Percentiles rank a stretch among this genome's conserved stretches.
Conservation (phyloP, 805 yeast genomes). For the Kazachstania viticola region DNA sequence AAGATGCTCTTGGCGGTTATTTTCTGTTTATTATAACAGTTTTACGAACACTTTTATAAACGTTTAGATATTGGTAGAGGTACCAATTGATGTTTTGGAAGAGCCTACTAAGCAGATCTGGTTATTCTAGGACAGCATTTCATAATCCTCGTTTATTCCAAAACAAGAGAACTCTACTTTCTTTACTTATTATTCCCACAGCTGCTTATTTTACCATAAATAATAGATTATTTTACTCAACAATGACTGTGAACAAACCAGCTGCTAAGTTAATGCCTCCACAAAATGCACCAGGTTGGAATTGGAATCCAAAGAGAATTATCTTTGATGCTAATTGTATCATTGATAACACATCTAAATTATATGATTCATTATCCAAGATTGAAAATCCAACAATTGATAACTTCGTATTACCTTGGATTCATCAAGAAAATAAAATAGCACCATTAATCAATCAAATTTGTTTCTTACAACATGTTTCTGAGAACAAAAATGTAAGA, state of each 20-base stretch:
- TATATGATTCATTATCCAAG: conserved; percentile 45
- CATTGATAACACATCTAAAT: conserved; percentile 31
- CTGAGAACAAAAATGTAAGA: conserved; percentile 50
- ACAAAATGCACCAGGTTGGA: conserved; percentile 44
- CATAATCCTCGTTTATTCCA: too few species aligned
- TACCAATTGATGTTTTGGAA: too few species aligned
- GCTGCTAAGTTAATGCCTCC: conserved; percentile 9
- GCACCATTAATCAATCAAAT: conserved; percentile 38
- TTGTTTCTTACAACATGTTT: conserved; percentile 64
- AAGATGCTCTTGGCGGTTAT: too few species aligned
- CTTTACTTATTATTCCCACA: conserved; percentile 1
- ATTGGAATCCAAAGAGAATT: conserved; percentile 42
- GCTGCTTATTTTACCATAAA: not conserved
- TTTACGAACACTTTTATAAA: too few species aligned
- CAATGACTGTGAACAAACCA: conserved; percentile 1
- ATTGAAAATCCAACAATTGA: conserved; percentile 43
- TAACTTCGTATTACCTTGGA: conserved; percentile 41
- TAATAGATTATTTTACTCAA: not conserved
- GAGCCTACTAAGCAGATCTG: too few species aligned
- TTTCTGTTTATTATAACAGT: too few species aligned
- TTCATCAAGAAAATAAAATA: conserved; percentile 39
- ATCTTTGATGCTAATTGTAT: conserved; percentile 32
- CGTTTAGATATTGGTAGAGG: too few species aligned
- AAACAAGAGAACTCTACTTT: not conserved
- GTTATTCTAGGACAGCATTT: too few species aligned